Evolutionary conservation across 768 basidiomycete species (phyloP), one percentile per base, ranked within the genome.

Genomic region (Udeniomyces megalosporus): DNA sequence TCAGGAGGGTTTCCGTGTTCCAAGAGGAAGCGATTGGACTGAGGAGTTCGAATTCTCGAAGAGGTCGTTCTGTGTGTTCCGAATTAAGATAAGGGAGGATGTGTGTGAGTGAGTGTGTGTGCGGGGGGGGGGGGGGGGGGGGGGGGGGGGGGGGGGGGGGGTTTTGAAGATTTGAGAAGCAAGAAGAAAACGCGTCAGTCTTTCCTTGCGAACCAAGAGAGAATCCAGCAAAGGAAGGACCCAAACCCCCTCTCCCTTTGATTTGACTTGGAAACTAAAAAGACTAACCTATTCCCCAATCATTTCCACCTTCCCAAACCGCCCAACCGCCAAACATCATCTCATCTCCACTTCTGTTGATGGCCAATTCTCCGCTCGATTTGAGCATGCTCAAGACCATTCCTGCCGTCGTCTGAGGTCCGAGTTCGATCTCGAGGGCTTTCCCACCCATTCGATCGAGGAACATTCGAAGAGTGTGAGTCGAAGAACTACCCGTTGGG

Each of bases 261-360:
- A 12, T 7, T 12, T 15, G 50, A n/a, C 24, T 3, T 26, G 38
- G 17, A 42, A 17, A 42, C 3, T 47, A 12, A 34, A 28, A 17
- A 47, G 29, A 73, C 76, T 66, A 70, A 92, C 91, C 91, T 83
- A 92, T 85, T 62, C 90, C 91, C 70, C 91, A 85, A 69, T 91
- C 87, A 66, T 88, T 85, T 35, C 86, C 86, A 31, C 92, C 73
- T 74, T 97, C 93, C 71, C 81, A 92, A 31, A 97, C 71, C 79
- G 91, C 89, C 87, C 88, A 95, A 6, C 81, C 83, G 1, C 62
- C 62, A 24, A 49, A 45, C 49, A 63, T 49, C 47, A 63, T 31
- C 34, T 67, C 68, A 20, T 69, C 72, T 4, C 78, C 82, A n/a
- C 46, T 35, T 20, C 62, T 46, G n/a, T n/a, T n/a, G n/a, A n/a